Evolutionary conservation across 345 rosid genomes (phyloP).

Genomic region (Acer yangbiense): DNA sequence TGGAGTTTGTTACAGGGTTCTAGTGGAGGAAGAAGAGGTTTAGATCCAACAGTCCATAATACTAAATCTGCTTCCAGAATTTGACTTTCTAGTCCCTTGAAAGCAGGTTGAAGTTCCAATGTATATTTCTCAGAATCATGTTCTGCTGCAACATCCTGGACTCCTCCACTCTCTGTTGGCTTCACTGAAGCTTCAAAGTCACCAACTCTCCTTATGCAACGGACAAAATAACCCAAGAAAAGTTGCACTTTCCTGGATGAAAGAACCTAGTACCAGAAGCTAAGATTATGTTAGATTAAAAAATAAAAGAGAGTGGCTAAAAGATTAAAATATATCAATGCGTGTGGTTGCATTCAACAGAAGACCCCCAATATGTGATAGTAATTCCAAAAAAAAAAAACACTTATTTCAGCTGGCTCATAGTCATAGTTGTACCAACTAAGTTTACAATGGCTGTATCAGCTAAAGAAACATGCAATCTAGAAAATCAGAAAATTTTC

Average conservation of each 20-base stretch:
- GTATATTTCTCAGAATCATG: slow-evolving; percentile 44
- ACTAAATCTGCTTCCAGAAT: slow-evolving; percentile 75
- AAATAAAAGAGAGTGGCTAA: background rate
- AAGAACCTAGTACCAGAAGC: slow-evolving; percentile 60
- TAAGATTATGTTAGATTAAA: background rate
- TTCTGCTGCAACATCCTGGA: slow-evolving; percentile 14
- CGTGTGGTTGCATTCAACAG: background rate
- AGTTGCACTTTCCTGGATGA: slow-evolving; percentile 74
- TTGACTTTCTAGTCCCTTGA: slow-evolving; percentile 71
- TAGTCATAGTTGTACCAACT: background rate
- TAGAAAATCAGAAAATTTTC: background rate
- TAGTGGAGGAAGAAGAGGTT: slow-evolving; percentile 71
- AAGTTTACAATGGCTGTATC: background rate
- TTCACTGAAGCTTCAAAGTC: slow-evolving; percentile 39
- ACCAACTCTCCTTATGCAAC: slow-evolving; percentile 38
- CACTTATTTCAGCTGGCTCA: background rate
- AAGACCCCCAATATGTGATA: background rate
- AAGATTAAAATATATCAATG: background rate
- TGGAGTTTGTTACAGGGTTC: slow-evolving; percentile 41
- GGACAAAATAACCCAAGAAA: slow-evolving; percentile 75
- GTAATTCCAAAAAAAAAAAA: background rate
- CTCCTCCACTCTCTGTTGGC: slow-evolving; percentile 17
- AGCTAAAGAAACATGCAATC: background rate
- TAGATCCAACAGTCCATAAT: slow-evolving; percentile 90
- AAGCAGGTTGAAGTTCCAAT: slow-evolving; percentile 84